Evolutionary conservation across 169 alveolate genomes (phyloP).

Genomic region (Eimeria acervulina): DNA sequence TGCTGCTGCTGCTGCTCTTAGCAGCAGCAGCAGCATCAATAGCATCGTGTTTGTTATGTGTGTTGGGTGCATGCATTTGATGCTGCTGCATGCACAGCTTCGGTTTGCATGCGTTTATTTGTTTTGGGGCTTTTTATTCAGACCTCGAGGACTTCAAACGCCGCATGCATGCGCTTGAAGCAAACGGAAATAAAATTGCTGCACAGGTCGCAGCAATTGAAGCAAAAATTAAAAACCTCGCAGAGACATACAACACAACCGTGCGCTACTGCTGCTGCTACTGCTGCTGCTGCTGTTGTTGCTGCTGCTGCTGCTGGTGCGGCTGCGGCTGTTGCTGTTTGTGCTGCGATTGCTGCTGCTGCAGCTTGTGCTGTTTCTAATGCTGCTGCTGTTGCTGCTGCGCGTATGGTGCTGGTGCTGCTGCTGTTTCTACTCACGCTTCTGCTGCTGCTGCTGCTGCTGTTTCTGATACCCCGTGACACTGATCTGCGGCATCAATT

Average conservation of each 20-base stretch:
- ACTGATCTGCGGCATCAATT: not conserved
- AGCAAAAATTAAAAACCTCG: slow-evolving; percentile 29
- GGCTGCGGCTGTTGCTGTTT: not conserved
- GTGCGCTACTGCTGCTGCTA: slow-evolving; percentile 17
- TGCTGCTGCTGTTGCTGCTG: too few species aligned
- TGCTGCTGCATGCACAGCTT: not conserved
- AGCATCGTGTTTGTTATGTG: not conserved
- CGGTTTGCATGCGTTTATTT: not conserved
- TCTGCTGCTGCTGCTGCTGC: not conserved
- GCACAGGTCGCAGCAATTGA: not conserved
- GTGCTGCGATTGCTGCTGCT: too few species aligned
- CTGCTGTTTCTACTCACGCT: not conserved
- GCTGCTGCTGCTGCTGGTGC: not conserved
- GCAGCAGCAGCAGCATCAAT: slow-evolving; percentile 30
- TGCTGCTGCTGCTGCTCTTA: not conserved
- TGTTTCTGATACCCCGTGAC: not conserved
- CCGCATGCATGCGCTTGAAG: slow-evolving; percentile 53
- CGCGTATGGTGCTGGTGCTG: not conserved
- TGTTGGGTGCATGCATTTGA: not conserved
- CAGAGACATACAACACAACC: slow-evolving; percentile 54
- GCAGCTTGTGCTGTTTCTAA: too few species aligned
- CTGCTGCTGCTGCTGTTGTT: not conserved
- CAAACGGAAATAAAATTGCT: slow-evolving; percentile 36
- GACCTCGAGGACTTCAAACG: slow-evolving; percentile 53
- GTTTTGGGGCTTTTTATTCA: slow-evolving; percentile 35